Evolutionary conservation across 2,329 filamentous ascomycete genomes (phyloP).

Genomic region (Aspergillus awamori): DNA sequence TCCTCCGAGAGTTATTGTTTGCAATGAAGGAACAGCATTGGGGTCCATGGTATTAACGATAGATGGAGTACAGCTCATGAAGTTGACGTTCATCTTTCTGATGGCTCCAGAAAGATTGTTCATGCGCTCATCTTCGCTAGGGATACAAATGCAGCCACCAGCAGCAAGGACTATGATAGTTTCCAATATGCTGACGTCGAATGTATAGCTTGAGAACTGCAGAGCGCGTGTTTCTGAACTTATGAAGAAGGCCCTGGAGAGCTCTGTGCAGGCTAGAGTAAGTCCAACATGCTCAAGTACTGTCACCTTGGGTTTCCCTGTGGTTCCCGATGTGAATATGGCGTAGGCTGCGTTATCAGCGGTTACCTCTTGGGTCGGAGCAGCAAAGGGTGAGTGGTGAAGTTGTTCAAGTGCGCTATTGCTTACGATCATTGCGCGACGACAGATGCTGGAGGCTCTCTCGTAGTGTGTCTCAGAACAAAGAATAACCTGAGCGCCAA

Average conservation of each 20-base stretch:
- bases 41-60: slow-evolving; percentile 56
- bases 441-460: slow-evolving; percentile 34
- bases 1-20: slow-evolving; percentile 48
- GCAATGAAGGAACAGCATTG: slow-evolving; percentile 48
- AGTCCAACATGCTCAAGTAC: slow-evolving; percentile 65
- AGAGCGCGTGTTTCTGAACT: slow-evolving; percentile 58
- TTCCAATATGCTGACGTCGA: slow-evolving; percentile 59
- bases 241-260: slow-evolving; percentile 56
- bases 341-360: slow-evolving; percentile 56
- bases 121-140: slow-evolving; percentile 53
- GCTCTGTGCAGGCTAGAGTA: slow-evolving; percentile 56
- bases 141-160: slow-evolving; percentile 64
- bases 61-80: slow-evolving; percentile 61
- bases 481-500: slow-evolving; percentile 38
- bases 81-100: slow-evolving; percentile 54
- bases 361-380: slow-evolving; percentile 19
- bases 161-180: slow-evolving; percentile 58
- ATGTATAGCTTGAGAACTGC: slow-evolving; percentile 60
- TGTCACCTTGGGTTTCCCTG: slow-evolving; percentile 61
- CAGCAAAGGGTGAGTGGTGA: slow-evolving; percentile 22
- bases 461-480: slow-evolving; percentile 35
- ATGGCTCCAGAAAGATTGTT: slow-evolving; percentile 57
- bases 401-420: slow-evolving; percentile 32
- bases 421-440: slow-evolving; percentile 33
- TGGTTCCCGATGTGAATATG: slow-evolving; percentile 62